A percentile compares a stretch with the other conserved stretches of the same genome.
These are phyloP conservation scores for Ambrosia hybrid DNA, from an alignment of 140 eudicot species.

Conservation along the genomic window DNA sequence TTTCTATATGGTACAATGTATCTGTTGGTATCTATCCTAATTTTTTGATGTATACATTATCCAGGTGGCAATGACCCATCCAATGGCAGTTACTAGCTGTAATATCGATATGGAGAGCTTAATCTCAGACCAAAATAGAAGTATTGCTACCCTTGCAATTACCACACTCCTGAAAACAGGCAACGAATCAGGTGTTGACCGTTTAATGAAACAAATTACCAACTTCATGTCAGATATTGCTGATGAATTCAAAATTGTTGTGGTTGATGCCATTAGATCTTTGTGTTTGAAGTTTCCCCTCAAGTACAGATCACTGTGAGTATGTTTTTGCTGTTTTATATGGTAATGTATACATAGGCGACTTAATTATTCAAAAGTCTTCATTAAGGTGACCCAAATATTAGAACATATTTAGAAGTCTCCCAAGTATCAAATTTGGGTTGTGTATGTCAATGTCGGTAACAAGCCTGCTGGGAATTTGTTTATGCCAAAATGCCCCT, in stretches of 20 bases:
- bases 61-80: conserved; percentile 98
- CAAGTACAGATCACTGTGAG: conserved; percentile 93
- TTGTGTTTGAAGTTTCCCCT: conserved; percentile 93
- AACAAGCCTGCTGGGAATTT: not conserved
- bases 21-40: not conserved
- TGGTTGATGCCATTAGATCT: conserved; percentile 96
- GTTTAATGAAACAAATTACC: conserved; percentile 95
- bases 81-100: conserved; percentile 97
- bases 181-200: conserved; percentile 95
- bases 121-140: conserved; percentile 93
- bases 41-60: not conserved
- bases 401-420: not conserved
- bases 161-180: conserved; percentile 95
- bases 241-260: conserved; percentile 97
- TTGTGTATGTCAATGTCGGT: not conserved
- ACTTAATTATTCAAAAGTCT: not conserved
- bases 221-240: conserved; percentile 98
- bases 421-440: not conserved
- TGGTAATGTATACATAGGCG: not conserved
- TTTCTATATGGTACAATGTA: not conserved
- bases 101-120: conserved; percentile 97
- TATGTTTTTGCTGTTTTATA: conserved; percentile 6
- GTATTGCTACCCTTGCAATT: conserved; percentile 98
- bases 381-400: not conserved
- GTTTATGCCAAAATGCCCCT: not conserved